Base-by-base conservation (phyloP, 108 stramenopile species). In the Skeletonema tropicum region DNA sequence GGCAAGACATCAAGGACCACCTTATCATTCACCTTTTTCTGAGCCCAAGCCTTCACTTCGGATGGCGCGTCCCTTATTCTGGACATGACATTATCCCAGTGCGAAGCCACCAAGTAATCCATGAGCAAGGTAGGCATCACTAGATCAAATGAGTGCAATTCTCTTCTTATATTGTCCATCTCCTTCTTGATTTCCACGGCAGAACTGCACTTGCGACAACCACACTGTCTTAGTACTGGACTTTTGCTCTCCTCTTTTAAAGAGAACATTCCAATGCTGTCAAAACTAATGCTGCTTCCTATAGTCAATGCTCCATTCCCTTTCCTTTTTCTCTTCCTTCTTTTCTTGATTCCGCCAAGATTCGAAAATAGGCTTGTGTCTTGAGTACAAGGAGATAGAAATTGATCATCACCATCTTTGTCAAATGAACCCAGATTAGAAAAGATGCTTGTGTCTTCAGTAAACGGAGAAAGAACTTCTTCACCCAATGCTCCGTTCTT, bases 1-100 rank as follows among this genome's bases (percentile, higher is more conserved):
- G 93, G 93, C 6, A 94, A 73, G 48, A 90, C 23, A 10, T 55
- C 52, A 2, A 25, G 5, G 23, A 23, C 52, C 7, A 55, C 9
- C 21, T 25, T 6, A 8, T 23, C 23, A 55, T 23, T 2, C 15
- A 11, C 19, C 23, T 55, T 23, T n/a, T 23, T 55, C 6, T 23
- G 15, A 55, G 52, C 52, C 52, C 52, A 55, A 23, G 52, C 52
- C n/a, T 55, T 55, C 52, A 55, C 52, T 55, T 55, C 52, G 0
- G 52, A 23, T 23, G 52, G 52, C 6, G 52, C 52, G 2, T 9
- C 52, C 17, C 21, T 21, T 25, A 55, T 7, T 55, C 52, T 55
- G 7, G 52, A 23, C 52, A 55, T 23, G 52, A 23, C 52, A 21
- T 55, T 55, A 11, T 25, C 52, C 52, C 52, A 55, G 21, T 55